Conservation (phyloP, 768 basidiomycete species). For the Hemileccinum rubropunctum region DNA sequence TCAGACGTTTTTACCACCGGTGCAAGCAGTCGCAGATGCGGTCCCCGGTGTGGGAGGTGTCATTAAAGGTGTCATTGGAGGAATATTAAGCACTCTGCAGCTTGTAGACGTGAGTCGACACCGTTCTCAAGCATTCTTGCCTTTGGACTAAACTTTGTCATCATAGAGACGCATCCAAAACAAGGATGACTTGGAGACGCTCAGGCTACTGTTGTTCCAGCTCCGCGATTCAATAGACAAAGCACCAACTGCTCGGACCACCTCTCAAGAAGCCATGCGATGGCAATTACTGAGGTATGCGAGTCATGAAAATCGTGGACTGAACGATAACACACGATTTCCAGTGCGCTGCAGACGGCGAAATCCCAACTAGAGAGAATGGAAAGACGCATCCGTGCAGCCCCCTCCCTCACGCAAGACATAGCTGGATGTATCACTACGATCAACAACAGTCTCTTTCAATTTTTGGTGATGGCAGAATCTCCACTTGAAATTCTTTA, state of each 20-base stretch:
- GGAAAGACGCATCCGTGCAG: background rate
- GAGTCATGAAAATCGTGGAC: background rate
- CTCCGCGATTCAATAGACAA: background rate
- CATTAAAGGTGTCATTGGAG: conserved; percentile 1
- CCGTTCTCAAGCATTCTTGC: background rate
- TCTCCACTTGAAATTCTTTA: background rate
- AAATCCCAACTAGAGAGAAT: background rate
- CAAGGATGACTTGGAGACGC: conserved; percentile 2
- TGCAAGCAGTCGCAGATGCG: background rate
- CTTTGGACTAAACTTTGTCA: background rate
- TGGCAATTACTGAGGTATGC: background rate
- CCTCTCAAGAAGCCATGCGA: background rate
- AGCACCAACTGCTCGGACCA: background rate
- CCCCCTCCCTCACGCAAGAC: conserved; percentile 2
- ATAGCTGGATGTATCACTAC: background rate
- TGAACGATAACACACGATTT: background rate
- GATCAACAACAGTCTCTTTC: background rate
- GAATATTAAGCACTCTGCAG: background rate
- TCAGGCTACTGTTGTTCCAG: background rate
- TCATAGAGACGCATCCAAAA: conserved; percentile 2
- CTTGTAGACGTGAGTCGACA: conserved; percentile 2
- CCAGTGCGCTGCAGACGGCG: background rate
- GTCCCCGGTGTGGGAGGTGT: background rate
- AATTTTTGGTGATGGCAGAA: conserved; percentile 1
- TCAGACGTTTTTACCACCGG: conserved; percentile 5